phyloP scores from a whole-genome alignment of 2,329 filamentous ascomycete genomes.

The Fusarium xyrophilum region DNA sequence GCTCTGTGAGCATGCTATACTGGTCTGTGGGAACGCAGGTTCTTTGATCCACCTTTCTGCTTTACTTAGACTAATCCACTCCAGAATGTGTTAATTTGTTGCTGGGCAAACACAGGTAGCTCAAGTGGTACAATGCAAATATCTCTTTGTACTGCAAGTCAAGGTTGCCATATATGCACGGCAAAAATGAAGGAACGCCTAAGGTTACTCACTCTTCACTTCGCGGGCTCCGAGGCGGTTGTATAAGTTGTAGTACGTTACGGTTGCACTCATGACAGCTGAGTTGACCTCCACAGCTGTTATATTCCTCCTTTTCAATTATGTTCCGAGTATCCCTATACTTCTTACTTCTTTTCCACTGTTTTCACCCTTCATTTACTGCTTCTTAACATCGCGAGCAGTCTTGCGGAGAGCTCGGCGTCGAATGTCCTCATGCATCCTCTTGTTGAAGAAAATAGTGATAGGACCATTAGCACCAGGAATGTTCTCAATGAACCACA shows the following conservation, averaged over 20 bases:
- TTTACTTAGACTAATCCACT: neutral
- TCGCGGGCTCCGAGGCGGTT: neutral
- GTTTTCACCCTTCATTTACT: slow-evolving; percentile 41
- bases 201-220: neutral
- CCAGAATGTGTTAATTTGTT: neutral
- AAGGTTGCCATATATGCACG: neutral
- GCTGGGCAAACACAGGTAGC: neutral
- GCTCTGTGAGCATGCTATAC: too few relatives aligned
- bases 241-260: neutral
- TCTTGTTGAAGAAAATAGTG: slow-evolving; percentile 59
- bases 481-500: slow-evolving; percentile 75
- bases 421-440: slow-evolving; percentile 84
- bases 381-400: slow-evolving; percentile 80
- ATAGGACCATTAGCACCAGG: slow-evolving; percentile 58
- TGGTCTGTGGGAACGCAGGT: neutral
- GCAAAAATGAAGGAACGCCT: too few relatives aligned
- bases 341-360: neutral
- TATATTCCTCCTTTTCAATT: slow-evolving; percentile 4
- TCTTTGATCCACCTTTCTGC: neutral
- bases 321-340: neutral
- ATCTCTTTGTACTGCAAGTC: neutral
- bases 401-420: slow-evolving; percentile 83
- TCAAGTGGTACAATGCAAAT: neutral
- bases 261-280: neutral
- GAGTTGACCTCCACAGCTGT: neutral